Evolutionary conservation across 2,329 filamentous ascomycete species (phyloP).

Genomic region (Shiraia bambusicola): DNA sequence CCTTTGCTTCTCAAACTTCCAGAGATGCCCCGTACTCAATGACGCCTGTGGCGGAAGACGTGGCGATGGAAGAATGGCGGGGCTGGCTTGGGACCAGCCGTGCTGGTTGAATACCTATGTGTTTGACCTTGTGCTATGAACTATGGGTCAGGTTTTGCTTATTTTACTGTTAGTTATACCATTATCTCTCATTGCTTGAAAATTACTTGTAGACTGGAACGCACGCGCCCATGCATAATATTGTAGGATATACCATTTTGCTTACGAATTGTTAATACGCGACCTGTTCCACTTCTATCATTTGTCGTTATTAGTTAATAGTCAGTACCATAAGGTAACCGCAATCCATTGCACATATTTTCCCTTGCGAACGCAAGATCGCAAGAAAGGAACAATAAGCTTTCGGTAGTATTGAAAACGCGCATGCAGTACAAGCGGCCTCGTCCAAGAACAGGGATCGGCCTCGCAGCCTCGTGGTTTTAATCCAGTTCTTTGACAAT

Average conservation of each 20-base stretch:
- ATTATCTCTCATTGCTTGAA: neutral
- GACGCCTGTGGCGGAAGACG: neutral
- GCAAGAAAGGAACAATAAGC: neutral
- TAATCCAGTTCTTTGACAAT: neutral
- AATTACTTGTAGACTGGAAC: neutral
- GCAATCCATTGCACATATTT: neutral
- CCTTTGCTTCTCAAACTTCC: slow-evolving; percentile 1
- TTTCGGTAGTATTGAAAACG: slow-evolving; percentile 1
- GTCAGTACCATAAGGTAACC: slow-evolving; percentile 2
- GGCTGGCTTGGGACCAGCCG: slow-evolving; percentile 2
- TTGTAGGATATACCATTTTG: neutral
- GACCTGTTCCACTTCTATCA: neutral
- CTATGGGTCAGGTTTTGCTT: neutral
- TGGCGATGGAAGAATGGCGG: slow-evolving; percentile 4
- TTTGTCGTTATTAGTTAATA: slow-evolving; percentile 1
- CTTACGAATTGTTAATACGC: neutral
- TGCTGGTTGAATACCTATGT: neutral
- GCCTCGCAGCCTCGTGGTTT: slow-evolving; percentile 4
- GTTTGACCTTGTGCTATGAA: neutral
- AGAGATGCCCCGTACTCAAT: neutral
- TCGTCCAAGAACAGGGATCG: slow-evolving; percentile 1
- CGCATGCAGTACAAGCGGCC: slow-evolving; percentile 1
- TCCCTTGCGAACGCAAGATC: neutral
- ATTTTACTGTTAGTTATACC: neutral
- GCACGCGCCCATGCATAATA: neutral